phyloP scores from a whole-genome alignment of 805 yeast species.

The Scheffersomyces amazonensis region DNA sequence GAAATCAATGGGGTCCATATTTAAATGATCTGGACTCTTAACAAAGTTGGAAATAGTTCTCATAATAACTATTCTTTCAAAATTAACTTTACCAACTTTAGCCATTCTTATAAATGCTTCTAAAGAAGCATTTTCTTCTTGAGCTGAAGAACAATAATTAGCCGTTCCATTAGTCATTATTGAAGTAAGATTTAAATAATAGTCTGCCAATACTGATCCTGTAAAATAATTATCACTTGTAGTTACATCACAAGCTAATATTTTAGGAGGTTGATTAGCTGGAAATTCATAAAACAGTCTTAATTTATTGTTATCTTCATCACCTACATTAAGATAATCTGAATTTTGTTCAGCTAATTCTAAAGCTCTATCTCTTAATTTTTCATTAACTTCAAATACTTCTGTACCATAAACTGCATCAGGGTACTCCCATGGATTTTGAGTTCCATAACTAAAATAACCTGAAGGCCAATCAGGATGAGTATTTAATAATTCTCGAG shows the following conservation, averaged over 20 bases:
- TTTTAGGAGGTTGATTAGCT: slow-evolving; percentile 51
- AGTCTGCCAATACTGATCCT: slow-evolving; percentile 49
- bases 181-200: slow-evolving; percentile 45
- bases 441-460: slow-evolving; percentile 54
- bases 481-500: slow-evolving; percentile 35
- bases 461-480: slow-evolving; percentile 58
- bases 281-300: slow-evolving; percentile 46
- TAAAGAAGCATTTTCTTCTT: slow-evolving; percentile 66
- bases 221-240: slow-evolving; percentile 62
- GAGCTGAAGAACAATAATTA: slow-evolving; percentile 58
- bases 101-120: slow-evolving; percentile 58
- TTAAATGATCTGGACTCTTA: slow-evolving; percentile 44
- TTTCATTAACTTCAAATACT: slow-evolving; percentile 59
- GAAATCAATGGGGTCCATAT: slow-evolving; percentile 44
- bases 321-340: slow-evolving; percentile 38
- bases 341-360: slow-evolving; percentile 45
- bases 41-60: slow-evolving; percentile 62
- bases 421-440: slow-evolving; percentile 50
- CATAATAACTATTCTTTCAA: slow-evolving; percentile 54
- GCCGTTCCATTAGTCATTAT: slow-evolving; percentile 59
- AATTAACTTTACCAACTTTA: slow-evolving; percentile 53
- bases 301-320: slow-evolving; percentile 40
- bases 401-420: slow-evolving; percentile 59
- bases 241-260: slow-evolving; percentile 54
- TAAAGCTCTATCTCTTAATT: slow-evolving; percentile 56